Conservation (phyloP, 805 yeast genomes). For the Kodamaea jinghongensis region DNA sequence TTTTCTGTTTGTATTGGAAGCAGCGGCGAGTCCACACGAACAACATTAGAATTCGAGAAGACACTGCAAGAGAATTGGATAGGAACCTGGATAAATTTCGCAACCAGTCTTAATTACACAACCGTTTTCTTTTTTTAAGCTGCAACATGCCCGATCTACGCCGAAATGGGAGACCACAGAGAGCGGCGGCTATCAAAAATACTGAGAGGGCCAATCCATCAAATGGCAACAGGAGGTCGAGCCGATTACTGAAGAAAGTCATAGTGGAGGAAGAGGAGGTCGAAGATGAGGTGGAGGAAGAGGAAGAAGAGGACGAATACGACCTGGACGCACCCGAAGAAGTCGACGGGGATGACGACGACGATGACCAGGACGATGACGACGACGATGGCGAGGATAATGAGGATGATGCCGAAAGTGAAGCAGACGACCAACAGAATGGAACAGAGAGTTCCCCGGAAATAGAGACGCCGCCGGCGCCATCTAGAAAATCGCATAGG, state of each 20-base stretch:
- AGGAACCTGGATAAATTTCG: not conserved
- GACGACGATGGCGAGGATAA: constrained; percentile 6
- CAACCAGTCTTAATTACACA: constrained; percentile 4
- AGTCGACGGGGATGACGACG: constrained; percentile 8
- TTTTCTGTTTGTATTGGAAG: no score
- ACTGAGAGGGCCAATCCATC: not conserved
- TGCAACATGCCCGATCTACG: constrained; percentile 7
- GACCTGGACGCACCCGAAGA: constrained; percentile 20
- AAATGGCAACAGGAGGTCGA: constrained; percentile 4
- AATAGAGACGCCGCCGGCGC: not conserved
- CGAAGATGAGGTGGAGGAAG: constrained; percentile 19
- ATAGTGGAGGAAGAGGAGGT: constrained; percentile 14
- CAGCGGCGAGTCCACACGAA: no score
- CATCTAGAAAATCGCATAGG: not conserved
- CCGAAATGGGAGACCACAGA: constrained; percentile 7
- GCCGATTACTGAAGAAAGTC: not conserved
- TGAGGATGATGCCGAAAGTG: constrained; percentile 32
- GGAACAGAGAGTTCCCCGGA: constrained; percentile 16
- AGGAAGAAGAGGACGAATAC: constrained; percentile 14
- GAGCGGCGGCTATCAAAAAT: constrained; percentile 7
- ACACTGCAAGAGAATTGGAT: no score
- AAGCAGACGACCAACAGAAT: no score
- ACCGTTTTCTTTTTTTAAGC: not conserved
- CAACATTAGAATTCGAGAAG: no score
- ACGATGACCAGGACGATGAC: constrained; percentile 13